These are phyloP conservation scores for Powellomyces hirtus DNA, from an alignment of 192 early-diverging fungal species.

Conservation along the genomic window DNA sequence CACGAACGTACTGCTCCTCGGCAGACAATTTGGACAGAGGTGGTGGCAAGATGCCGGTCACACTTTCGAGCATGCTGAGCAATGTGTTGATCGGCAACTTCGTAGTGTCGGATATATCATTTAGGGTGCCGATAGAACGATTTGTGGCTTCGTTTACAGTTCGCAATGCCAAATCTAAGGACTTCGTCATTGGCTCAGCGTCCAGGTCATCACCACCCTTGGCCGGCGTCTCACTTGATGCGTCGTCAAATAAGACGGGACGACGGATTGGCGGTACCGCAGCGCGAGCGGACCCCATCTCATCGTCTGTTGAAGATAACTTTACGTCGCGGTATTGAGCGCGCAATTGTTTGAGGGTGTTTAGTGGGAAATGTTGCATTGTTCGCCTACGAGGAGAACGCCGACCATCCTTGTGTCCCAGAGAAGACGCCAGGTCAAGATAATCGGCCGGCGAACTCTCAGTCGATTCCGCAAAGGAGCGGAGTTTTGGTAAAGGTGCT, in stretches of 20 bases:
- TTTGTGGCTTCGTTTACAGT: background rate
- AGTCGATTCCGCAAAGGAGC: conserved; percentile 4
- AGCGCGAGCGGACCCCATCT: background rate
- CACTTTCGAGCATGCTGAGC: conserved; percentile 61
- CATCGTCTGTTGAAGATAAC: background rate
- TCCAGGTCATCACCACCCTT: conserved; percentile 7
- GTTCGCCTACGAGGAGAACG: conserved; percentile 35
- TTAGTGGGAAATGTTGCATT: conserved; percentile 10
- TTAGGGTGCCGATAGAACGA: conserved; percentile 6
- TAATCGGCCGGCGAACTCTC: conserved; percentile 37
- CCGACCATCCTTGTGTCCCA: conserved; percentile 18
- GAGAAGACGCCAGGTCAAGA: conserved; percentile 48
- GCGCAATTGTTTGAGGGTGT: conserved; percentile 37
- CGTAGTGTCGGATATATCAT: background rate
- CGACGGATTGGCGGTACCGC: background rate
- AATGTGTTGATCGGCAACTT: conserved; percentile 55
- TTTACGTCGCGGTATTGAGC: conserved; percentile 31
- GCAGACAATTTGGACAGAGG: conserved; percentile 65
- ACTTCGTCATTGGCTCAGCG: conserved; percentile 7
- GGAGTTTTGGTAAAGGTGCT: background rate
- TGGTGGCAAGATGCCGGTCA: conserved; percentile 55
- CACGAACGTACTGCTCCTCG: conserved; percentile 74
- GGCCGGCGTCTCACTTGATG: background rate
- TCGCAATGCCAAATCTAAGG: conserved; percentile 9
- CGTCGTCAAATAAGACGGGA: background rate